Conservation (phyloP, 129 eudicot genomes). For the Heracleum sosnowskyi region DNA sequence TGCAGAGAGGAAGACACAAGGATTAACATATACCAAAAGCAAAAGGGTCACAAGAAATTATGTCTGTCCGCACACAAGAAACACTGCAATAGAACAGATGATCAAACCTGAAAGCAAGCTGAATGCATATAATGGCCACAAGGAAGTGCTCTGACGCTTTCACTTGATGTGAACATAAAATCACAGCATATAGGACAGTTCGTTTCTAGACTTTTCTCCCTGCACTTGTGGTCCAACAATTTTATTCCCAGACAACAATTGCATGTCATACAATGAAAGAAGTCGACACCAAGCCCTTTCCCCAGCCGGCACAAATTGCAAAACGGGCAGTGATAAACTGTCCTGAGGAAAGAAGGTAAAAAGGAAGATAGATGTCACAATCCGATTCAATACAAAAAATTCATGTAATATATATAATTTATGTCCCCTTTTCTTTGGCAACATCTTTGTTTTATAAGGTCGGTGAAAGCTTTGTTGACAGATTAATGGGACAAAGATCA, state of each 20-base stretch:
- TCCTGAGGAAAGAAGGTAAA: constrained; percentile 39
- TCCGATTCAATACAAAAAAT: neutral
- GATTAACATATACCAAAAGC: neutral
- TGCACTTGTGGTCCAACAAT: constrained; percentile 86
- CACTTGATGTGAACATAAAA: constrained; percentile 88
- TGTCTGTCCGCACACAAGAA: neutral
- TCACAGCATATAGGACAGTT: constrained; percentile 99
- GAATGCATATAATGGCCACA: constrained; percentile 99
- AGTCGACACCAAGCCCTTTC: constrained; percentile 82
- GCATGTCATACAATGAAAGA: constrained; percentile 99
- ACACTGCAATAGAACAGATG: neutral
- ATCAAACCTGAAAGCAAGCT: constrained; percentile 88
- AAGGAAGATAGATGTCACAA: constrained; percentile 8
- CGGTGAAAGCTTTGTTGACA: neutral
- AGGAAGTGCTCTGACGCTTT: constrained; percentile 81
- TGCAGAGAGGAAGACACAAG: constrained; percentile 19
- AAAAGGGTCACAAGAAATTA: neutral
- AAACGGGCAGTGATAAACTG: constrained; percentile 90
- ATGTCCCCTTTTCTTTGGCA: too few species aligned
- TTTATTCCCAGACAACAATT: constrained; percentile 80
- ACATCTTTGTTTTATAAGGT: neutral
- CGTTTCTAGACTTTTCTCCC: constrained; percentile 94
- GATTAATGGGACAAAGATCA: neutral
- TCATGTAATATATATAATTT: neutral
- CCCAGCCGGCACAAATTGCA: constrained; percentile 97